Evolutionary conservation across 495 filamentous ascomycete species (phyloP).

Genomic region (Penicillium lagena): DNA sequence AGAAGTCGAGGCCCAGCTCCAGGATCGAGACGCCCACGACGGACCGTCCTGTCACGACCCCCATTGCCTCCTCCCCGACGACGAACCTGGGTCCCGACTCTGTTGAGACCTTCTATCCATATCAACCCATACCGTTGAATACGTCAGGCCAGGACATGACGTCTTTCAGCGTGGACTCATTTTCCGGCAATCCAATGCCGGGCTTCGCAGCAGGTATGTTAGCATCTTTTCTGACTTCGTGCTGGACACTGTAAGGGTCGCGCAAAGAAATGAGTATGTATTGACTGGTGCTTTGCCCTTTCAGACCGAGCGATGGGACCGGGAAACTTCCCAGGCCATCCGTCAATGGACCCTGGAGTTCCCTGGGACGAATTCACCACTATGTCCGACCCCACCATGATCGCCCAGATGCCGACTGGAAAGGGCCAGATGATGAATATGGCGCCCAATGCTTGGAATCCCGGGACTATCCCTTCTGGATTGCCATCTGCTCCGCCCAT

Average conservation of each 20-base stretch:
- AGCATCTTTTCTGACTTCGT: background rate
- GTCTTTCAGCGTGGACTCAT: constrained; percentile 23
- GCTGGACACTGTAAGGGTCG: too few species aligned
- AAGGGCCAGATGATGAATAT: constrained; percentile 36
- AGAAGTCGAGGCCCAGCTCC: constrained; percentile 41
- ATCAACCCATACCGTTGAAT: constrained; percentile 31
- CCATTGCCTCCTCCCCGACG: constrained; percentile 35
- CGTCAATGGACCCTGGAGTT: constrained; percentile 29
- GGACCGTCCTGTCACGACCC: constrained; percentile 36
- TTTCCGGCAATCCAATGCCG: constrained; percentile 26
- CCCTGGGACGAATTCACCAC: constrained; percentile 39
- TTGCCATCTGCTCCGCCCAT: constrained; percentile 28
- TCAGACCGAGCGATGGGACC: constrained; percentile 23
- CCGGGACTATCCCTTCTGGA: constrained; percentile 15
- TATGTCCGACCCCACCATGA: constrained; percentile 32
- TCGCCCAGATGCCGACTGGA: constrained; percentile 27
- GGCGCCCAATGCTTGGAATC: constrained; percentile 25
- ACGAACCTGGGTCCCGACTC: constrained; percentile 23
- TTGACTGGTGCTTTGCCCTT: background rate
- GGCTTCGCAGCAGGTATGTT: constrained; percentile 32
- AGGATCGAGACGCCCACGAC: constrained; percentile 35
- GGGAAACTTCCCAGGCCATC: constrained; percentile 22
- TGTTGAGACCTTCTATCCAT: constrained; percentile 36
- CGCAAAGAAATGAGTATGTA: background rate
- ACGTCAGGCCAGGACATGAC: constrained; percentile 30